These are phyloP conservation scores for Aspergillus jensenii DNA, from an alignment of 2,329 filamentous ascomycete genomes.

Conservation along the genomic window DNA sequence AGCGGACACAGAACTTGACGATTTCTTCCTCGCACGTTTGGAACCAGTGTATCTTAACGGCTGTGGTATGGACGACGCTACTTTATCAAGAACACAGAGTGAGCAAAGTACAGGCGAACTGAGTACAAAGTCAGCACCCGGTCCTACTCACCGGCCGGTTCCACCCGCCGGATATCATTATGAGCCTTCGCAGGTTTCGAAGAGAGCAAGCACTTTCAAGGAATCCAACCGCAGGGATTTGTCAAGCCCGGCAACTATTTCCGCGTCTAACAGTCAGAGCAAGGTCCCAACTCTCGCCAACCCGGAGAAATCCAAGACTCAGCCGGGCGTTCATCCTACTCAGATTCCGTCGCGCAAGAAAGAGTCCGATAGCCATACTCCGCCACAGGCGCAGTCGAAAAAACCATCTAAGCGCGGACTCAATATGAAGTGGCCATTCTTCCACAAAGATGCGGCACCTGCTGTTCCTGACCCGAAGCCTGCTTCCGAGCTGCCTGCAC, in stretches of 20 bases:
- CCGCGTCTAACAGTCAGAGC: neutral
- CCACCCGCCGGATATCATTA: conserved; percentile 33
- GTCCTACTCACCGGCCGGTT: conserved; percentile 18
- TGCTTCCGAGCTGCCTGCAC: conserved; percentile 39
- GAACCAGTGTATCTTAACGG: conserved; percentile 52
- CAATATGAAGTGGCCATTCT: conserved; percentile 57
- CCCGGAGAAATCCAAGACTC: neutral
- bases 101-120: conserved; percentile 39
- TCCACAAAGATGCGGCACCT: conserved; percentile 46
- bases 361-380: neutral
- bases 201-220: conserved; percentile 9
- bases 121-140: conserved; percentile 31
- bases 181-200: conserved; percentile 32
- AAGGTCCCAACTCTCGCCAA: neutral
- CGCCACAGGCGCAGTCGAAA: conserved; percentile 12
- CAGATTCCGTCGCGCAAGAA: neutral
- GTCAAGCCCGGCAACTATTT: conserved; percentile 1
- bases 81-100: conserved; percentile 39
- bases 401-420: conserved; percentile 32
- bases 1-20: conserved; percentile 47
- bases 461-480: conserved; percentile 22
- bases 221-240: conserved; percentile 5
- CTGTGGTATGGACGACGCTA: conserved; percentile 37
- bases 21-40: conserved; percentile 48
- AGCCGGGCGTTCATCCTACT: neutral